Percentiles rank a stretch among this genome's conserved stretches.
phyloP scores from a whole-genome alignment of 257 asterid species.

The Plectranthus barbatus region DNA sequence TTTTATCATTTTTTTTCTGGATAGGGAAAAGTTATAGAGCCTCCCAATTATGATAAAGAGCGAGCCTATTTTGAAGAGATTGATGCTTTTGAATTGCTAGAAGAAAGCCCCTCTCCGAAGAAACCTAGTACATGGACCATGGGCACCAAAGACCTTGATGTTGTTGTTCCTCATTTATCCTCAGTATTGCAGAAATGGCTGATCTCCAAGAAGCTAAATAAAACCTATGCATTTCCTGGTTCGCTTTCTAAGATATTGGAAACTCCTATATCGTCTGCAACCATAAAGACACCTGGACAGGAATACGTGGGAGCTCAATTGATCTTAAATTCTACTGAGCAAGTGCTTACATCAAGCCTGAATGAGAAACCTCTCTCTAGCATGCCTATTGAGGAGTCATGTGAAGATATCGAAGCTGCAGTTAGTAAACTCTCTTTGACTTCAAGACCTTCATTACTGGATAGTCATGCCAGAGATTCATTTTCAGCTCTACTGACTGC shows the following conservation, averaged over 20 bases:
- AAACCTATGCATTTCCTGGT: slow-evolving; percentile 40
- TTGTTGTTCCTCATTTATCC: slow-evolving; percentile 50
- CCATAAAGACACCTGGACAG: slow-evolving; percentile 25
- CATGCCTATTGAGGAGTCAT: slow-evolving; percentile 30
- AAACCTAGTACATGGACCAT: slow-evolving; percentile 61
- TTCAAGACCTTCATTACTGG: slow-evolving; percentile 45
- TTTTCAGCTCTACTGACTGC: slow-evolving; percentile 77
- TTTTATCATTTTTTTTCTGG: slow-evolving; percentile 14
- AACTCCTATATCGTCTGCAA: slow-evolving; percentile 42
- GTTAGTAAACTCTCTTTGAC: slow-evolving; percentile 63
- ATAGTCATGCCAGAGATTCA: slow-evolving; percentile 51
- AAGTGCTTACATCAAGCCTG: slow-evolving; percentile 27
- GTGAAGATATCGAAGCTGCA: slow-evolving; percentile 54
- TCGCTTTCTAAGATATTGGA: slow-evolving; percentile 76
- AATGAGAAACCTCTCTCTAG: slow-evolving; percentile 24
- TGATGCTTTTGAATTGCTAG: slow-evolving; percentile 80
- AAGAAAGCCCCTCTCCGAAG: slow-evolving; percentile 97
- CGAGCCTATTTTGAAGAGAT: slow-evolving; percentile 81
- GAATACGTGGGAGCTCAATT: slow-evolving; percentile 21
- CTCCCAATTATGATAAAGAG: slow-evolving; percentile 60
- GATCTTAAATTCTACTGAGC: slow-evolving; percentile 28
- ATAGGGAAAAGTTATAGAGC: slow-evolving; percentile 48
- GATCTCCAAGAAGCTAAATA: slow-evolving; percentile 46
- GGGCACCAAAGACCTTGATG: slow-evolving; percentile 37
- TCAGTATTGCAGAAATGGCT: slow-evolving; percentile 78